Base-by-base conservation (phyloP, 2,329 filamentous ascomycete genomes). In the Lecanoromycetidae sp. region DNA sequence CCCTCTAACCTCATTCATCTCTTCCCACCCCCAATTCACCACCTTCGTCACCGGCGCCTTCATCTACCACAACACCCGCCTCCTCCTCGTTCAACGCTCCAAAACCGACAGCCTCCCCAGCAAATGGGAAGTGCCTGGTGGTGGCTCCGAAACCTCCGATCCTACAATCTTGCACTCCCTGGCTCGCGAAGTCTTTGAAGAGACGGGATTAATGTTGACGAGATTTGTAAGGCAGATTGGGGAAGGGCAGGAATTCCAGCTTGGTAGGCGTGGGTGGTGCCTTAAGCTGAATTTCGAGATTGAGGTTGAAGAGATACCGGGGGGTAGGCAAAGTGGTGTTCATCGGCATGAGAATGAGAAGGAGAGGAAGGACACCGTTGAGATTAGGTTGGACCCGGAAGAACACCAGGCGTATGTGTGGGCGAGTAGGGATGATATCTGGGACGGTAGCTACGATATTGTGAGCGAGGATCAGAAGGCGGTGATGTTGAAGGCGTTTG, bases 61-160 rank as follows among this genome's bases (percentile, higher is more conserved):
- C 15, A 40, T 53, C 13, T 49, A 22, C 10, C 13, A n/a, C 20
- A n/a, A 36, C 50, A 56, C 57, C 12, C 60, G 57, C 23, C 57
- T 68, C 44, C 63, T 72, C 9, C 60, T 72, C 20, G 57, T 72
- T n/a, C 69, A 68, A 43, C 66, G 69, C 46, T 57, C 66, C 23
- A 39, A 55, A 1, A 56, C 56, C n/a, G 68, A 72, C 19, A 58
- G 60, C 2, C 63, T 61, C 49, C 61, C 63, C 1, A 58, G 60
- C 5, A 57, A 56, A 49, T 71, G 72, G 72, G 74, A 77, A 53
- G 62, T 71, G 1, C 72, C 74, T 3, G 72, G 73, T 5, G 74
- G 74, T 2, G 66, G 65, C 10, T 62, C 63, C 23, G 72, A 76
- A 30, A 55, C 60, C 9, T 58, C 58, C 0, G 72, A 76, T 49